Conservation (phyloP, 805 yeast genomes). For the Candida tammaniensis region DNA sequence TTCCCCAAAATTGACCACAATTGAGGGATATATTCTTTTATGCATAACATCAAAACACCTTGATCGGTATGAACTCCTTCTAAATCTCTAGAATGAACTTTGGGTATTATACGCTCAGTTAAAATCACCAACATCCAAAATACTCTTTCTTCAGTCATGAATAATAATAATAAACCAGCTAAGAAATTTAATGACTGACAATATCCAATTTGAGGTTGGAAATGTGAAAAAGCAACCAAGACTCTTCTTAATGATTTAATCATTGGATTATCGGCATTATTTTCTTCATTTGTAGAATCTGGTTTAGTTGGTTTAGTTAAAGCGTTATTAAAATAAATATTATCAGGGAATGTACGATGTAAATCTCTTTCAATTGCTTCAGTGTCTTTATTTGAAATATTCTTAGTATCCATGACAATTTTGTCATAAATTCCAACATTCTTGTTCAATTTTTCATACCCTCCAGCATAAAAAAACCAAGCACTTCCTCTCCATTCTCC, state of each 20-base stretch:
- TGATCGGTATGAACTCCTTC: constrained; percentile 97
- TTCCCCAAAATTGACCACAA: constrained; percentile 61
- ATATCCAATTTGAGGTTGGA: constrained; percentile 88
- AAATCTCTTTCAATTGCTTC: constrained; percentile 94
- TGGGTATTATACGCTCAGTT: constrained; percentile 82
- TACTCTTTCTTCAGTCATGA: constrained; percentile 84
- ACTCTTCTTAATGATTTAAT: constrained; percentile 76
- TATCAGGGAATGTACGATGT: constrained; percentile 94
- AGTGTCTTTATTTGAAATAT: constrained; percentile 64
- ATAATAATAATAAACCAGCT: constrained; percentile 80
- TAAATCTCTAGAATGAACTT: constrained; percentile 82
- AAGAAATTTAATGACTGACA: constrained; percentile 93
- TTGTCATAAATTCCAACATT: constrained; percentile 73
- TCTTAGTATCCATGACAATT: constrained; percentile 57
- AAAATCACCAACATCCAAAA: constrained; percentile 96
- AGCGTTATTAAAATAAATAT: constrained; percentile 63
- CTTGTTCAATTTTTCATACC: constrained; percentile 66
- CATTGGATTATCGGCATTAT: constrained; percentile 52
- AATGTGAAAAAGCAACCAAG: constrained; percentile 75
- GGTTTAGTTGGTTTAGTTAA: constrained; percentile 1
- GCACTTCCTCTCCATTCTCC: constrained; percentile 97
- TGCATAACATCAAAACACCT: constrained; percentile 86
- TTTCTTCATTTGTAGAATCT: constrained; percentile 2
- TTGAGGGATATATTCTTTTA: constrained; percentile 78
- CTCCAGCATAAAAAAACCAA: constrained; percentile 94